Percentiles rank a stretch among this genome's conserved stretches.
phyloP scores from a whole-genome alignment of 2,329 filamentous ascomycete species.

The Elsinoe perseae region DNA sequence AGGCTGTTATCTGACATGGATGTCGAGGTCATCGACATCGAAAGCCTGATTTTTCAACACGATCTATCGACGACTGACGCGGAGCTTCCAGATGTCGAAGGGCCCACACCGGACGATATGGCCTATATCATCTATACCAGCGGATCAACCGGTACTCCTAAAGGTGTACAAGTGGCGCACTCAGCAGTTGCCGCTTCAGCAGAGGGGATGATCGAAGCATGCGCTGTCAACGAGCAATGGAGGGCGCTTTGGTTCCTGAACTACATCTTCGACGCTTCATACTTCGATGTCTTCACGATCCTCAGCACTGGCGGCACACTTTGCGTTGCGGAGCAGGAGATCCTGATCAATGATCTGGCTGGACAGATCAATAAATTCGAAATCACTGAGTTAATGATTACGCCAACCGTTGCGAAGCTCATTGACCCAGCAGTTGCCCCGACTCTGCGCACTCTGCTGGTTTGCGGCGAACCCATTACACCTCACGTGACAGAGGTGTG shows the following conservation, averaged over 20 bases:
- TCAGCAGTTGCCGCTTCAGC: not conserved
- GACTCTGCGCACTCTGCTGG: not conserved
- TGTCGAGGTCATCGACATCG: not conserved
- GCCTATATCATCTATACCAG: constrained; percentile 11
- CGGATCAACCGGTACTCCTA: constrained; percentile 1
- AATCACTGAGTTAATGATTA: not conserved
- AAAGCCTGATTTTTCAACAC: not conserved
- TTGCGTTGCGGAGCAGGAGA: not conserved
- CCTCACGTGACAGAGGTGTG: not conserved
- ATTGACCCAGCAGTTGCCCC: not conserved
- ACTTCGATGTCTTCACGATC: constrained; percentile 16
- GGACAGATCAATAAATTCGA: not conserved
- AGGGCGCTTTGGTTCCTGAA: not conserved
- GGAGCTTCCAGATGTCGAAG: not conserved
- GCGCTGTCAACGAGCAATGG: not conserved
- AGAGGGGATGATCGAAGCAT: not conserved
- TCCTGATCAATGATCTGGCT: not conserved
- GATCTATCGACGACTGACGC: too few species aligned
- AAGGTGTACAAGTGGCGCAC: not conserved
- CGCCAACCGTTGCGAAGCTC: not conserved
- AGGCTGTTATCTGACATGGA: not conserved
- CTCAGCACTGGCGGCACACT: not conserved
- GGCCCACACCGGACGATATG: not conserved
- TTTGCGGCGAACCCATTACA: not conserved
- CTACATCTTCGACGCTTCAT: constrained; percentile 17